Evolutionary conservation across 495 filamentous ascomycete genomes (phyloP).

Genomic region (Neurospora tetrasperma): DNA sequence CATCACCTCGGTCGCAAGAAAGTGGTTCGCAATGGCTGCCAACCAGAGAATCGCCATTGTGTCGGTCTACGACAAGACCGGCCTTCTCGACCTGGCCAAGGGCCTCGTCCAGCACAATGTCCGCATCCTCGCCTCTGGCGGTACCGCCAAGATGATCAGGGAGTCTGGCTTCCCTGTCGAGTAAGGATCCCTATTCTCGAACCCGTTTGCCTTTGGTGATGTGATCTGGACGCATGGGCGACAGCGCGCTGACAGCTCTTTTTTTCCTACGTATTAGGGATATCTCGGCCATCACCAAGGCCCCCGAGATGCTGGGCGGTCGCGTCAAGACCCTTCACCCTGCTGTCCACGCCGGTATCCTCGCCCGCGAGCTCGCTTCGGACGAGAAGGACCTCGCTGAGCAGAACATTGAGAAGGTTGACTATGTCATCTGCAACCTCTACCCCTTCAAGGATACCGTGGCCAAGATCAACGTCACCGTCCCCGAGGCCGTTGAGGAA

Average conservation of each 20-base stretch:
- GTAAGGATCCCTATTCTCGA: constrained; percentile 38
- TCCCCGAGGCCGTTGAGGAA: constrained; percentile 93
- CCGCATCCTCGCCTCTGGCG: constrained; percentile 84
- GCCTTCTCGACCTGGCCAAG: constrained; percentile 89
- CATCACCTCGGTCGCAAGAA: constrained; percentile 4
- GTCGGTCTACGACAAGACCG: constrained; percentile 98
- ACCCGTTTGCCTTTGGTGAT: not conserved
- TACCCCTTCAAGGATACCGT: constrained; percentile 98
- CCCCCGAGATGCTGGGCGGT: constrained; percentile 95
- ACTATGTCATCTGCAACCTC: constrained; percentile 97
- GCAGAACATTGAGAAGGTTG: constrained; percentile 94
- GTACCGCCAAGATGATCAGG: constrained; percentile 87
- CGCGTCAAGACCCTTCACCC: constrained; percentile 97
- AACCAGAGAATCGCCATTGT: constrained; percentile 64
- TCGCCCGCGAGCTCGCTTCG: constrained; percentile 81
- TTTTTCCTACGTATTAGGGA: constrained; percentile 46
- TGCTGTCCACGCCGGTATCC: constrained; percentile 84
- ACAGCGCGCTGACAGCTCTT: constrained; percentile 1
- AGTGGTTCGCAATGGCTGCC: constrained; percentile 23
- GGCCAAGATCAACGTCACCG: constrained; percentile 90
- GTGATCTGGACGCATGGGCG: not conserved
- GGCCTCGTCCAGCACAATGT: constrained; percentile 85
- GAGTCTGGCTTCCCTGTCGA: constrained; percentile 91
- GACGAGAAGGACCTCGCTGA: constrained; percentile 95
- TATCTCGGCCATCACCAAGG: constrained; percentile 92